Base-by-base conservation (phyloP, 2,329 filamentous ascomycete genomes). In the Rutstroemia sp. region DNA sequence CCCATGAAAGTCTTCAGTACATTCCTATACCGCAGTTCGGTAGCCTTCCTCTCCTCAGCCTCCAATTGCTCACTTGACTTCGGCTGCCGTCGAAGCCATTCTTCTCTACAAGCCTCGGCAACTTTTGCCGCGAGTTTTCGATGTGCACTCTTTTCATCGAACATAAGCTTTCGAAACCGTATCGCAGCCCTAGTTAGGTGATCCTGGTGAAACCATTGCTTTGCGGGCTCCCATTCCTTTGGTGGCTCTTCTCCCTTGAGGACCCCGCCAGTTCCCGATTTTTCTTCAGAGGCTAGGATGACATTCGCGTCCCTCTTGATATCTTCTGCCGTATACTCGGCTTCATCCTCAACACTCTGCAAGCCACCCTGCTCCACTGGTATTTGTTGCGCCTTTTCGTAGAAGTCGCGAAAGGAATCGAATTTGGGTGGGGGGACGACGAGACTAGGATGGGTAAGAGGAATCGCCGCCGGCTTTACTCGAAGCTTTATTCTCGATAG, bases 161-260 rank as follows among this genome's bases (percentile, higher is more conserved):
- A 73, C 74, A 97, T 82, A 38, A 97, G 77, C 65, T 85, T 88
- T 49, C 89, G 84, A 64, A 97, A 92, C 64, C 92, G 87, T 12
- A 86, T 69, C 58, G 88, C 86, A 59, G 95, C 92, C 48, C 86
- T 85, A 47, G 88, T 77, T 53, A 97, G 78, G 68, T 97, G 89
- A 67, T 97, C 92, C 67, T 83, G 81, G 63, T 95, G 91, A n/a
- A 87, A 85, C 77, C 90, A 97, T 66, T 94, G 90, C 66, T 92
- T 89, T 0, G 83, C 81, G 0, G 88, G 88, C 65, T 95, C 88
- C 58, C 75, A 75, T 34, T 80, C 79, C 12, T 83, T 77, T 61
- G 94, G 88, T 0, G 88, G 88, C 18, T 85, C 78, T 64, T 88
- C 94, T 54, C 79, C 74, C 51, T 87, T 90, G 27, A 96, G 77